A percentile compares a stretch with the other conserved stretches of the same genome.
These are phyloP conservation scores for Rhizophagus prolifer DNA, from an alignment of 192 early-diverging fungal genomes.

Conservation along the genomic window DNA sequence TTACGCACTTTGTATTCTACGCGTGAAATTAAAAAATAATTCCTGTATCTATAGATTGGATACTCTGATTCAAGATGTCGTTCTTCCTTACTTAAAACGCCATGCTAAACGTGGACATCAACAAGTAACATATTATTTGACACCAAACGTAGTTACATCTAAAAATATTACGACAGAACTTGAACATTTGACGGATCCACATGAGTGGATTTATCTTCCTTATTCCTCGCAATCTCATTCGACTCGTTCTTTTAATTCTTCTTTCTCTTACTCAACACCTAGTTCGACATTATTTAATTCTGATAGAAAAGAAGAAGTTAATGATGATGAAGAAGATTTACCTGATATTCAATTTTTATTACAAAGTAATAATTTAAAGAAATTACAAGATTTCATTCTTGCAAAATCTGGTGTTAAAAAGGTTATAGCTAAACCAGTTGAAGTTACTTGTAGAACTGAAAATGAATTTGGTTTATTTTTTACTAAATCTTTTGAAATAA, in stretches of 20 bases:
- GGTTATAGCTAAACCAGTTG: not conserved
- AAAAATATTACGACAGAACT: constrained; percentile 4
- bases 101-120: constrained; percentile 26
- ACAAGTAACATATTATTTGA: constrained; percentile 19
- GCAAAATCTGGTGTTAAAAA: constrained; percentile 8
- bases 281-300: no score
- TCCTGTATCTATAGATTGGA: not conserved
- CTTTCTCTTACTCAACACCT: no score
- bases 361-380: not conserved
- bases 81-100: constrained; percentile 15
- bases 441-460: constrained; percentile 9
- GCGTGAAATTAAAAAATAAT: not conserved
- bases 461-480: constrained; percentile 21
- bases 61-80: constrained; percentile 2
- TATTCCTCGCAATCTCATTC: not conserved
- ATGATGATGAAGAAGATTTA: constrained; percentile 1
- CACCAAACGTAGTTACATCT: not conserved
- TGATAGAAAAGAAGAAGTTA: not conserved
- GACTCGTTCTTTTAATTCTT: not conserved
- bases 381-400: constrained; percentile 3
- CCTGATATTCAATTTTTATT: constrained; percentile 16
- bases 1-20: not conserved
- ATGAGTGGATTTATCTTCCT: constrained; percentile 17
- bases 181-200: not conserved
- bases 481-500: constrained; percentile 10